Evolutionary conservation across 495 filamentous ascomycete genomes (phyloP).

Genomic region (Xeromyces bisporus): DNA sequence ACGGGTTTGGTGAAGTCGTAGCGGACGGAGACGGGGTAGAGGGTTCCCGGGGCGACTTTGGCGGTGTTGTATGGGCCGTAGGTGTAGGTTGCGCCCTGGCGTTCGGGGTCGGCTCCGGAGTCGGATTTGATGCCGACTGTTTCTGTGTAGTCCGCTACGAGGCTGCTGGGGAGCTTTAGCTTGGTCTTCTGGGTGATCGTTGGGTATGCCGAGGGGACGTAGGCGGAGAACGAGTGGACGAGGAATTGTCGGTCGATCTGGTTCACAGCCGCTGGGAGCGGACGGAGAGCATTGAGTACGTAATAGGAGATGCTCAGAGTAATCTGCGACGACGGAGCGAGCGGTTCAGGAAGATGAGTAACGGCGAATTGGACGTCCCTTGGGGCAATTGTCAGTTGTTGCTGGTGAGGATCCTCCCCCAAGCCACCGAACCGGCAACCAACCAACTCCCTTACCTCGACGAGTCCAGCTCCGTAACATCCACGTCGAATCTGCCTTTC

Average conservation of each 20-base stretch:
- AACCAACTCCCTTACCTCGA: constrained; percentile 13
- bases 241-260: constrained; percentile 79
- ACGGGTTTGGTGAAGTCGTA: constrained; percentile 94
- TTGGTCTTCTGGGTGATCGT: constrained; percentile 93
- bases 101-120: constrained; percentile 54
- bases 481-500: constrained; percentile 47
- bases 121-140: constrained; percentile 45
- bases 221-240: constrained; percentile 67
- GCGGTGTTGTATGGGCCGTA: constrained; percentile 81
- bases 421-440: constrained; percentile 9
- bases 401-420: too few species aligned
- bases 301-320: constrained; percentile 79
- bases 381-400: constrained; percentile 1
- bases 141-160: constrained; percentile 71
- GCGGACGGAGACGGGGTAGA: constrained; percentile 56
- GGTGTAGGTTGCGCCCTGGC: constrained; percentile 68
- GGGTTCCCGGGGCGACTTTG: constrained; percentile 47
- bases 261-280: constrained; percentile 62
- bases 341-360: constrained; percentile 55
- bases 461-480: constrained; percentile 30
- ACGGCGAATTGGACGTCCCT: constrained; percentile 74
- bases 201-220: constrained; percentile 60
- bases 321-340: constrained; percentile 57
- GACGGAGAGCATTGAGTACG: constrained; percentile 52
- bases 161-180: constrained; percentile 64